Conservation (phyloP, 306 rosid species). For the Corylus heterophylla region DNA sequence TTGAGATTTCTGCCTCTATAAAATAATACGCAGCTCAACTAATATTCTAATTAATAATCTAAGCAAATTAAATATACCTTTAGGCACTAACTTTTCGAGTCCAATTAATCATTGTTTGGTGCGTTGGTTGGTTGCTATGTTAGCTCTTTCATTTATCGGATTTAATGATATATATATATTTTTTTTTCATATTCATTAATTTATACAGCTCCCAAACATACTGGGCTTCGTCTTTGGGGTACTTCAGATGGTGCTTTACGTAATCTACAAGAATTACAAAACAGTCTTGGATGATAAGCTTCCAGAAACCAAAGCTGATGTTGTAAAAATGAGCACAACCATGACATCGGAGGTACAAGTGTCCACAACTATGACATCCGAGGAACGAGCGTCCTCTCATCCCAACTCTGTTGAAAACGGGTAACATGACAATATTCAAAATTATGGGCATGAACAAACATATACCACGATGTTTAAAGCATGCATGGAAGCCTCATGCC, state of each 20-base stretch:
- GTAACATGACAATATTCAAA: not conserved
- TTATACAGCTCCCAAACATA: conserved; percentile 78
- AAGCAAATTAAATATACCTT: not conserved
- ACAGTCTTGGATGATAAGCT: conserved; percentile 40
- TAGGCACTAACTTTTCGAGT: not conserved
- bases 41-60: not conserved
- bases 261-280: conserved; percentile 51
- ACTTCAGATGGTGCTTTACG: conserved; percentile 71
- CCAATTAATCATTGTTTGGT: not conserved
- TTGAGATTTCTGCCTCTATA: not conserved
- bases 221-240: conserved; percentile 74
- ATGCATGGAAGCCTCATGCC: not conserved
- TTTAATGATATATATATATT: not conserved
- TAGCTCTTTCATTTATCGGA: not conserved
- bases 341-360: conserved; percentile 24
- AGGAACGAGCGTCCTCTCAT: conserved; percentile 17
- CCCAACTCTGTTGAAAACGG: not conserved
- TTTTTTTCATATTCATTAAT: not conserved
- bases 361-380: conserved; percentile 17
- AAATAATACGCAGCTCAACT: not conserved
- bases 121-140: not conserved
- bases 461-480: not conserved
- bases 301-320: conserved; percentile 56
- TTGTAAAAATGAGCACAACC: conserved; percentile 20
- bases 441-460: not conserved